Percentiles rank a stretch among this genome's conserved stretches.
Evolutionary conservation across 1,139 yeast species (phyloP).

Genomic region (Lodderomyces beijingensis): DNA sequence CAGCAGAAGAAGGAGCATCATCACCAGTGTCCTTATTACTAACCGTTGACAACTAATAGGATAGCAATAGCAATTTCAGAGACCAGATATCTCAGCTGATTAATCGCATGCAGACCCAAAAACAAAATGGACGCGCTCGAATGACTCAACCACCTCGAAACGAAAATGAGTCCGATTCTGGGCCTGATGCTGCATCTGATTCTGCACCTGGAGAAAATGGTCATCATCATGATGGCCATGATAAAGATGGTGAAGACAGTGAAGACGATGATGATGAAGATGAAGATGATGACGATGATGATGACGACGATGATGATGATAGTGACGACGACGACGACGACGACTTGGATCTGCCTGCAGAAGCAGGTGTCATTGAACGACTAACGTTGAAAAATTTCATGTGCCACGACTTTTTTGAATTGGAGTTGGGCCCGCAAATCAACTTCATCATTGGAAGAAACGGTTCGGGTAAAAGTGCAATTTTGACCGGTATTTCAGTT

Average conservation of each 20-base stretch:
- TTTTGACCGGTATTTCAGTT: conserved; percentile 83
- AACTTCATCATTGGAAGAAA: conserved; percentile 92
- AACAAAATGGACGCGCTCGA: conserved; percentile 1
- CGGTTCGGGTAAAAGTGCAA: conserved; percentile 94
- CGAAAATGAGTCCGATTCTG: too few species aligned
- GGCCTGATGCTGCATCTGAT: not conserved
- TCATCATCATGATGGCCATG: not conserved
- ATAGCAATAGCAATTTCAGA: too few species aligned
- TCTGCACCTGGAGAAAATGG: not conserved
- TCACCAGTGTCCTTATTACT: too few species aligned
- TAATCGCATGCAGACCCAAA: too few species aligned
- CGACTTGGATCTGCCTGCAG: conserved; percentile 24
- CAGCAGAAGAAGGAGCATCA: too few species aligned
- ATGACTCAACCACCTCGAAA: not conserved
- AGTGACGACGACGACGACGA: conserved; percentile 3
- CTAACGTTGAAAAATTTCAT: conserved; percentile 65
- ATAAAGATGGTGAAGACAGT: not conserved
- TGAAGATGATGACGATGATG: conserved; percentile 2
- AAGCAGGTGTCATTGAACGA: conserved; percentile 54
- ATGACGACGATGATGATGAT: conserved; percentile 4
- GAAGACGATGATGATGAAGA: conserved; percentile 2
- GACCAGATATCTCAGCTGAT: too few species aligned
- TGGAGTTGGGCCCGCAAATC: conserved; percentile 76
- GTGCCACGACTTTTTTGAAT: conserved; percentile 78
- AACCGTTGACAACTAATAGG: too few species aligned